Evolutionary conservation across 371 early-diverging fungal species (phyloP), one percentile per base, ranked within the genome.

Genomic region (Mortierella sp.): DNA sequence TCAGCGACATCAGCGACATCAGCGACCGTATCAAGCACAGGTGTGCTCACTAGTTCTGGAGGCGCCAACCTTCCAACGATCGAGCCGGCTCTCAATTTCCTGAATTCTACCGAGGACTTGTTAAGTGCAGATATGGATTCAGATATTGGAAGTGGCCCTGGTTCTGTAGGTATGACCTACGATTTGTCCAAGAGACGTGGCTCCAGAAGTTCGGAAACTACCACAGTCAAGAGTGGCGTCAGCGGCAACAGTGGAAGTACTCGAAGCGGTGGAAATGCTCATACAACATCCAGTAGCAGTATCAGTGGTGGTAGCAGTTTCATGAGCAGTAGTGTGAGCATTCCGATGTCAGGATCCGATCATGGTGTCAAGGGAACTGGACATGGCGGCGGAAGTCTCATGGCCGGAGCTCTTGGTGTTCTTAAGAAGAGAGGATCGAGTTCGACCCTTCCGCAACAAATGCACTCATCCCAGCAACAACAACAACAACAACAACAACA

Each of bases 351-450:
- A 22, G 14, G 24, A 8, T 24, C 40, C 17, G 44, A 21, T 40
- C 10, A 12, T 40, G 19, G 28, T 24, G 25, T n/a, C 3, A 13
- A 21, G 37, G 53, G 37, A 25, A 10, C 40, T 24, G 50, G 56
- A 9, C 7, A 17, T 39, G 25, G 55, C 1, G 37, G 34, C 22
- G 64, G 57, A 17, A 34, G 57, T 22, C n/a, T 56, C 31, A 57
- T 56, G 16, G 56, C 67, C 2, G 59, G 58, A 2, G 67, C 73
- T 9, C n/a, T 72, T 22, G 63, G 47, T 5, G 63, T 59, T 2
- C 31, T 73, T 22, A 67, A 60, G 51, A 73, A 67, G 53, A 73
- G 67, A 37, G 60, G 60, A 21, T 73, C 74, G 4, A 44, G 27
- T 7, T 52, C 74, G 4, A 22, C 16, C 12, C 28, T 28, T 49